Evolutionary conservation across 2,329 filamentous ascomycete species (phyloP).

Genomic region (Colletotrichum australisinense): DNA sequence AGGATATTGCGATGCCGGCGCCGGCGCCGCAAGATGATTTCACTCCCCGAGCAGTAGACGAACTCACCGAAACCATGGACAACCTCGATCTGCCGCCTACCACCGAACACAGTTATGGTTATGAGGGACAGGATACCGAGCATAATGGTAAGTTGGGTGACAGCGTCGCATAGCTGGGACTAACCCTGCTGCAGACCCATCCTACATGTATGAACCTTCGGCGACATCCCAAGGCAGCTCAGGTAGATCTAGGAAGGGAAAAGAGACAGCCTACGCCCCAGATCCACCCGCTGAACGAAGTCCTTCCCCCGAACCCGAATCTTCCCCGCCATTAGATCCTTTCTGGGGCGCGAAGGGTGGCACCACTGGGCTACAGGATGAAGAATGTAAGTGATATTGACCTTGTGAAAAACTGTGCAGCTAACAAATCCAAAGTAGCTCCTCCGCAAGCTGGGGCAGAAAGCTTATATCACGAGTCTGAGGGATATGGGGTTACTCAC

Average conservation of each 20-base stretch:
- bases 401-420: neutral
- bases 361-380: neutral
- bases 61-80: slow-evolving; percentile 34
- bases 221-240: slow-evolving; percentile 5
- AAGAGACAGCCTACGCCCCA: slow-evolving; percentile 4
- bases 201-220: neutral
- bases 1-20: slow-evolving; percentile 21
- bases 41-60: slow-evolving; percentile 40
- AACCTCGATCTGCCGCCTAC: slow-evolving; percentile 8
- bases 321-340: slow-evolving; percentile 18
- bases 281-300: slow-evolving; percentile 12
- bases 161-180: neutral
- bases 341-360: slow-evolving; percentile 18
- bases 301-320: neutral
- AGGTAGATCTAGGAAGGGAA: slow-evolving; percentile 22
- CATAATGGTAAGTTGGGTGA: neutral
- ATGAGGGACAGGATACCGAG: neutral
- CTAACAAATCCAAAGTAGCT: neutral
- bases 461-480: neutral
- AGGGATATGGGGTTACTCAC: neutral
- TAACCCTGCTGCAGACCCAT: slow-evolving; percentile 4
- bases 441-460: neutral
- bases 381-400: neutral
- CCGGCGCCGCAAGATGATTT: slow-evolving; percentile 35
- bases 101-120: slow-evolving; percentile 14